Evolutionary conservation across 2,329 filamentous ascomycete genomes (phyloP), one percentile per base, ranked within the genome.

Genomic region (Fusarium compactum): DNA sequence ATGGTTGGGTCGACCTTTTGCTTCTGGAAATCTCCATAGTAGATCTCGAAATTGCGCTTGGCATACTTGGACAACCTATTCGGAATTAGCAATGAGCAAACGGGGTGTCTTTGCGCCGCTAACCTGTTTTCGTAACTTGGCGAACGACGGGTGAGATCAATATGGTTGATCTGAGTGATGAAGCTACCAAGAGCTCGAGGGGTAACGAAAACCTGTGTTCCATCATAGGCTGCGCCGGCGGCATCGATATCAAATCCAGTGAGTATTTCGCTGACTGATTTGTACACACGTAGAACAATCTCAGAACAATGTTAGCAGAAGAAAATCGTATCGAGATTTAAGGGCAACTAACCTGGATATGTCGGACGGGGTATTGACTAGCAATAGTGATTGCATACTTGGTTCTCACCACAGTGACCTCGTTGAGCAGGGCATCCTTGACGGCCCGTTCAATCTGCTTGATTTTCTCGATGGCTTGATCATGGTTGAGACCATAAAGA

Each of bases 231-330:
- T 25, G 90, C 91, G 66, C 93, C 93, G 1, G 92, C 91, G 77
- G 91, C 94, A 77, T 96, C 93, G 51, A 97, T 93, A 73, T 97
- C 94, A 73, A 97, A 97, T 0, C 94, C 94, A 5, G 93, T 94
- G 25, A 97, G 85, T 38, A 97, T 95, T 78, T 97, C 92, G 2
- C 92, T 91, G 47, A 97, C 82, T 1, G 91, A 94, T 75, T 93
- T 93, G 83, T 97, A 97, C 40, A 96, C 89, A 38, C 93, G 91
- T 30, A 97, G 85, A 24, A 97, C 93, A 73, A 97, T 94, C 84
- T 95, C 65, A 7, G 43, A 41, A 43, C 7, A 29, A 16, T 22
- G 25, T 75, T 24, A 73, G 65, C 48, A 14, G 12, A 32, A 16
- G 32, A 16, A 6, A 22, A 15, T 16, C 14, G 3, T 6, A 47